A percentile compares a stretch with the other conserved stretches of the same genome.
phyloP scores from a whole-genome alignment of 495 filamentous ascomycete species.

The Aspergillus carlsbadensis region DNA sequence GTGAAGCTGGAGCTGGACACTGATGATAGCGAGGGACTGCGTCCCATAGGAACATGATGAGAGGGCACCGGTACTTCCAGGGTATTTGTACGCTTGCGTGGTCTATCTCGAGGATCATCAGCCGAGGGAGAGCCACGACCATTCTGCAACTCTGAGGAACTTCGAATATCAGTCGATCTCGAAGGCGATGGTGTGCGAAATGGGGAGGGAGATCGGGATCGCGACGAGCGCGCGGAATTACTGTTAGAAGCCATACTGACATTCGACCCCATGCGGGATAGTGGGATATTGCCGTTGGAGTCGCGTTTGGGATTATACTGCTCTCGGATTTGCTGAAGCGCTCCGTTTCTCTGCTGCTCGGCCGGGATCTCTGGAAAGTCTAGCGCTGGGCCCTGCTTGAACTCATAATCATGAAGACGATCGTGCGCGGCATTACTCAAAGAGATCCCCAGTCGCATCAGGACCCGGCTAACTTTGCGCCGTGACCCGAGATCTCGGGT shows the following conservation, averaged over 20 bases:
- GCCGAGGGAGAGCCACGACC: background rate
- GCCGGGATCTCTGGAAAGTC: constrained; percentile 2
- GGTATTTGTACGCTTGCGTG: constrained; percentile 1
- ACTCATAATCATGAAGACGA: background rate
- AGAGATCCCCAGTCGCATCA: background rate
- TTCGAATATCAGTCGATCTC: background rate
- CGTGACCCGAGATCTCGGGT: background rate
- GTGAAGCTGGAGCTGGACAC: background rate
- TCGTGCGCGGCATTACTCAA: background rate
- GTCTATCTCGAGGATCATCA: background rate
- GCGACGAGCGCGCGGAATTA: background rate
- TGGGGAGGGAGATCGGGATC: background rate
- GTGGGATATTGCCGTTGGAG: background rate
- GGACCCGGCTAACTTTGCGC: background rate
- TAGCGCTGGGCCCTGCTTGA: background rate
- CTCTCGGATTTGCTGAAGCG: background rate
- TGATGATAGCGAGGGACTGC: background rate
- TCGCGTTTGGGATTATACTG: background rate
- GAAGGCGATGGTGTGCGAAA: background rate
- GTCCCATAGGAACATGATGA: background rate
- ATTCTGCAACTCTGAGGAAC: background rate
- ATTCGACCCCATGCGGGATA: background rate
- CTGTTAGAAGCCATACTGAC: background rate
- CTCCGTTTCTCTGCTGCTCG: background rate
- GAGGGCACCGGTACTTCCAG: constrained; percentile 1